Percentiles rank a stretch among this genome's conserved stretches.
Evolutionary conservation across 2,329 filamentous ascomycete species (phyloP).

Genomic region (Biscogniauxia sp.): DNA sequence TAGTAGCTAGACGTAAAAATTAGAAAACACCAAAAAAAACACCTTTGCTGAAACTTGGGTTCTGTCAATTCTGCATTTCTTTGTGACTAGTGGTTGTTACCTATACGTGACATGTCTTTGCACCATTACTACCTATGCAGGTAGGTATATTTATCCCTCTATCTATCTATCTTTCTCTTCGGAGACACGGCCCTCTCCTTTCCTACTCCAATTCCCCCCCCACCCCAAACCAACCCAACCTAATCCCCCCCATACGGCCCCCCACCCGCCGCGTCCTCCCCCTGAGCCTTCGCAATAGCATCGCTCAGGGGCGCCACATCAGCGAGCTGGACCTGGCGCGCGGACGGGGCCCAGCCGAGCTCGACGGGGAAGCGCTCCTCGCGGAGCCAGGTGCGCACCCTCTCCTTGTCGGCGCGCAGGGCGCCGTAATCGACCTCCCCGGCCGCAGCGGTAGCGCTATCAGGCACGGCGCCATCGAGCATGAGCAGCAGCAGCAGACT

Average conservation of each 20-base stretch:
- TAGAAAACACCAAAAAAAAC: no score
- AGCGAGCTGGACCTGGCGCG: conserved; percentile 8
- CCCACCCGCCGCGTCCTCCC: not conserved
- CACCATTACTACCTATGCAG: no score
- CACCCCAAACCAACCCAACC: not conserved
- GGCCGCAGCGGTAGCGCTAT: not conserved
- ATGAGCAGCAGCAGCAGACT: conserved; percentile 17
- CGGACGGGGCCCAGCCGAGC: conserved; percentile 16
- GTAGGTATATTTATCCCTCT: no score
- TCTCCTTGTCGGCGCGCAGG: conserved; percentile 15
- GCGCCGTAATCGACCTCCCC: conserved; percentile 1
- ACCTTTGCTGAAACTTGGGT: no score
- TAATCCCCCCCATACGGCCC: not conserved
- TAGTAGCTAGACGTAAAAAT: no score
- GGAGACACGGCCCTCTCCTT: no score
- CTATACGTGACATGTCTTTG: no score
- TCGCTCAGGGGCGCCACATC: conserved; percentile 13
- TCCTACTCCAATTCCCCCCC: not conserved
- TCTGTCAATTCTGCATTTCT: no score
- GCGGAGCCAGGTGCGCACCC: conserved; percentile 13
- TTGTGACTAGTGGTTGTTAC: no score
- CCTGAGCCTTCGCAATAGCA: conserved; percentile 8
- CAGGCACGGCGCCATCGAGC: conserved; percentile 12
- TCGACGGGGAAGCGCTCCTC: conserved; percentile 19
- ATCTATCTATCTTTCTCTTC: no score